Evolutionary conservation across 495 filamentous ascomycete species (phyloP), one percentile per base, ranked within the genome.

Genomic region (Aspergillus homomorphus): DNA sequence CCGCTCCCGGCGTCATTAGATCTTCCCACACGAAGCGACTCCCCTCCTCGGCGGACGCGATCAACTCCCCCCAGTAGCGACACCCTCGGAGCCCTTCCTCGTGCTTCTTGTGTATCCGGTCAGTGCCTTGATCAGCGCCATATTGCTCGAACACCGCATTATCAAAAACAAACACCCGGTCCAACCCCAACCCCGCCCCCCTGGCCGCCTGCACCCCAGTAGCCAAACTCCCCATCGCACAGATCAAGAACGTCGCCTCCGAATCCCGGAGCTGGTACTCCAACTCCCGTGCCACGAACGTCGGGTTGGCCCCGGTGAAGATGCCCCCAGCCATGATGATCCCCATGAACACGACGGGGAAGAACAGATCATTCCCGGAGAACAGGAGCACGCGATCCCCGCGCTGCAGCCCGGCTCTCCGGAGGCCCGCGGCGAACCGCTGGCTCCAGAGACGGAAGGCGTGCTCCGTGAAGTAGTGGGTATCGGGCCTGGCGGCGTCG

Each of bases 251-350:
- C 22, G 64, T 82, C 0, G 90, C 83, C 0, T 78, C 86, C 45
- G 80, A 87, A 70, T 92, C 87, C 42, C 82, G 74, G 43, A 96
- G 74, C 71, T 96, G 91, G 65, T 87, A 87, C 14, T 84, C 85
- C 15, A 94, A 70, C 66, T 92, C 91, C 7, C 87, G 70, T 0
- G 81, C 73, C 0, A 89, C 87, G 61, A 84, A 90, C n/a, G 76
- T 80, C 1, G 90, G 90, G 60, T 92, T 92, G 4, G 89, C 89
- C 21, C 89, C 90, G 16, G 84, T 85, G 70, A 92, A 93, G 54
- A 92, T 78, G 5, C 88, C 89, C 4, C 91, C 89, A 0, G 90
- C 88, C 79, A 89, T 89, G 33, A 89, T 75, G 21, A 88, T 76
- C 16, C 89, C 90, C 63, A 90, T 76, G 61, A 92, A 83, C 1